phyloP scores from a whole-genome alignment of 108 stramenopile genomes.

The Heterococcus sp. region DNA sequence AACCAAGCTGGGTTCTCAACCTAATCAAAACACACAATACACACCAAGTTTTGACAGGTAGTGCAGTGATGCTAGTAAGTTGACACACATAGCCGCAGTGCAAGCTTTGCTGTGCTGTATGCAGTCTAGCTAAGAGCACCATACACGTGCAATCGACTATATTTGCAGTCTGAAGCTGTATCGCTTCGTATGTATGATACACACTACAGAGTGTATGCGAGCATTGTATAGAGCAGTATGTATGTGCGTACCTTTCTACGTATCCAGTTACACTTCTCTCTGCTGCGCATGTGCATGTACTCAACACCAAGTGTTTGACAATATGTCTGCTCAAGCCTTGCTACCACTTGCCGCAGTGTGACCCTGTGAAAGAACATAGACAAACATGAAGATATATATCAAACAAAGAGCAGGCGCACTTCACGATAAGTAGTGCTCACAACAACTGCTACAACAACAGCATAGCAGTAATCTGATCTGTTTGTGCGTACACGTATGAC shows the following conservation, averaged over 20 bases:
- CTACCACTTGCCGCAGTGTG: slow-evolving; percentile 77
- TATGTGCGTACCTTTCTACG: slow-evolving; percentile 52
- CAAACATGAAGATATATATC: too few relatives aligned
- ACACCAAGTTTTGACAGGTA: too few relatives aligned
- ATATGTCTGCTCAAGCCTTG: slow-evolving; percentile 80
- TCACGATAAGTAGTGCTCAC: not conserved
- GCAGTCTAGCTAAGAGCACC: too few relatives aligned
- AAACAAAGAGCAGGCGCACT: not conserved
- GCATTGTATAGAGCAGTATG: too few relatives aligned
- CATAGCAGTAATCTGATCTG: slow-evolving; percentile 73
- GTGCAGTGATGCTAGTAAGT: too few relatives aligned
- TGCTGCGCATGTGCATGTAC: slow-evolving; percentile 93
- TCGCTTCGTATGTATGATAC: too few relatives aligned
- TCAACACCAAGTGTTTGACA: slow-evolving; percentile 92
- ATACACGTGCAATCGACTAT: too few relatives aligned
- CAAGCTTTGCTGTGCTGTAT: too few relatives aligned
- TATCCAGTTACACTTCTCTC: slow-evolving; percentile 93
- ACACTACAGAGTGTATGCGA: too few relatives aligned
- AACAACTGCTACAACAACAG: slow-evolving; percentile 61
- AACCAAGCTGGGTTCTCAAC: slow-evolving; percentile 85
- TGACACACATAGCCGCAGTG: too few relatives aligned
- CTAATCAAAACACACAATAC: slow-evolving; percentile 59
- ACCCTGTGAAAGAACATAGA: slow-evolving; percentile 48
- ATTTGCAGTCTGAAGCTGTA: too few relatives aligned
- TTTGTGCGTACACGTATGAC: too few relatives aligned